Conservation (phyloP, 202 grass and related monocot genomes). For the Saccharum hybrid region DNA sequence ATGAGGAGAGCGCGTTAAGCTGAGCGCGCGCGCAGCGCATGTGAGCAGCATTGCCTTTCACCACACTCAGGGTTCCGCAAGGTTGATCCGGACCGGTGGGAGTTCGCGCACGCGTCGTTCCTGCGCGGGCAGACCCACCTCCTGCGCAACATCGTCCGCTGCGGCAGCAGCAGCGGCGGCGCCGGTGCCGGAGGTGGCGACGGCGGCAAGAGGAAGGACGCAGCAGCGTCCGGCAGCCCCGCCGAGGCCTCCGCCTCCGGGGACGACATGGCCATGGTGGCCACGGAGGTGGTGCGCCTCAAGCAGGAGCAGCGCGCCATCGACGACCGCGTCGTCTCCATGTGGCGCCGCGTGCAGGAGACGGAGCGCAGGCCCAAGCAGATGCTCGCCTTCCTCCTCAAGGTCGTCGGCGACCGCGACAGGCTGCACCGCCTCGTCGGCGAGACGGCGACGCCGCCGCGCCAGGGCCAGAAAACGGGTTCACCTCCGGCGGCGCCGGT, state of each 20-base stretch:
- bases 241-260: background rate
- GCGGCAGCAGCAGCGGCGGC: too few relatives aligned
- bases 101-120: too few relatives aligned
- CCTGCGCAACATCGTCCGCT: too few relatives aligned
- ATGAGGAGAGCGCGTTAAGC: too few relatives aligned
- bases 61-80: constrained; percentile 69
- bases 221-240: background rate
- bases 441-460: background rate
- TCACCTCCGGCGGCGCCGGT: background rate
- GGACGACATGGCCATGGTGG: constrained; percentile 64
- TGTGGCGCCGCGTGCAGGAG: constrained; percentile 87
- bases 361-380: constrained; percentile 76
- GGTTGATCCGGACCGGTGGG: constrained; percentile 62
- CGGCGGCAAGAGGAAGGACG: constrained; percentile 48
- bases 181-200: too few relatives aligned
- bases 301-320: constrained; percentile 84
- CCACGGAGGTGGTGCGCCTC: constrained; percentile 73
- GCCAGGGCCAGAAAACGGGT: too few relatives aligned
- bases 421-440: constrained; percentile 64
- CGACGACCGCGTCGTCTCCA: constrained; percentile 53
- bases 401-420: constrained; percentile 66
- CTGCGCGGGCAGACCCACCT: too few relatives aligned
- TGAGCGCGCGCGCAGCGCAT: too few relatives aligned
- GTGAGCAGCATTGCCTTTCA: too few relatives aligned
- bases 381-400: constrained; percentile 84